Base-by-base conservation (phyloP, 768 basidiomycete genomes). In the Leucogyrophana mollusca region DNA sequence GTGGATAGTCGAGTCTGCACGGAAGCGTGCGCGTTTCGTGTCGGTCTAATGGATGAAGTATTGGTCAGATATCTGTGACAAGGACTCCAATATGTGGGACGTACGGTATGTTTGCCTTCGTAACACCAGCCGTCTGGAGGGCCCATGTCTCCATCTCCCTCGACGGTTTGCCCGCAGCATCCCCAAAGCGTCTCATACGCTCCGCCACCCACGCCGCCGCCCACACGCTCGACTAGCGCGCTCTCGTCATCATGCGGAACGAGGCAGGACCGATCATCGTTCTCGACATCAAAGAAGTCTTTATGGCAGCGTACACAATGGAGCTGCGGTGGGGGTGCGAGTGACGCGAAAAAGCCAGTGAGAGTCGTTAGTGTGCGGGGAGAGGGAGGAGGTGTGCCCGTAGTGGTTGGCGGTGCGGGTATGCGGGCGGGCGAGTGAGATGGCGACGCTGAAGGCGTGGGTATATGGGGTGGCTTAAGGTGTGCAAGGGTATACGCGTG, bases 91-190 rank as follows among this genome's bases (percentile, higher is more conserved):
- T n/a, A n/a, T n/a, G n/a, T n/a, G n/a, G 14, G 24, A 40, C 58
- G 47, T 34, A 75, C 80, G 7, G 88, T 90, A 61, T 91, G 88
- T 61, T 75, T 78, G 3, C 88, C 88, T 61, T 90, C 87, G 56
- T 89, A 90, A 56, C 88, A 91, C 87, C 87, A 91, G 1, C 88
- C 89, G 58, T 89, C 86, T 1, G 88, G 89, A 1, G 89, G 88
- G 0, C 88, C 88, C 68, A 85, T 84, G 51, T 87, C 84, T 1
- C 89, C 88, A 52, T 85, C 81, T 0, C 88, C 88, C 20, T 87
- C 82, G 5, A 82, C 83, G 0, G 78, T 83, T 56, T 76, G 72
- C 7, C 78, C 84, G 61, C 88, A 91, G 66, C 89, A 91, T 3
- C 77, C 79, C 78, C 80, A 91, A 2, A 82, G 67, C 0, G 88